Evolutionary conservation across 495 filamentous ascomycete genomes (phyloP), one percentile per base, ranked within the genome.

Genomic region (Terfezia boudieri): DNA sequence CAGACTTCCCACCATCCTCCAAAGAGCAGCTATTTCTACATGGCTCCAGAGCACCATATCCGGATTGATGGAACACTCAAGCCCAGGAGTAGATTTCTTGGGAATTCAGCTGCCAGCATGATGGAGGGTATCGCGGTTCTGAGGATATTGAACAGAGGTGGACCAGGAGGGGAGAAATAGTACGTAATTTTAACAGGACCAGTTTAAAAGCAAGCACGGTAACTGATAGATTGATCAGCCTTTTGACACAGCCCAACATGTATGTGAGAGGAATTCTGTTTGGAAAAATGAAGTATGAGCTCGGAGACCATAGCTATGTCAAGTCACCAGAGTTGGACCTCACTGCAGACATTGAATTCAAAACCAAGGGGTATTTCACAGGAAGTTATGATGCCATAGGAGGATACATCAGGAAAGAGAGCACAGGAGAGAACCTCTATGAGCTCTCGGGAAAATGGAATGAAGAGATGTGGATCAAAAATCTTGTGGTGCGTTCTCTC

Each of bases 261-360:
- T 99, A 99, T 67, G 92, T 89, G 37, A 78, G 90, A 55, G 90
- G 90, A 23, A 96, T 99, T 55, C 71, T 99, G 11, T 95, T 99
- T 62, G 90, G 90, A 20, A 96, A 94, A 68, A 96, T 99, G 90
- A 95, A 94, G 68, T 99, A 96, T 68, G 90, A 99, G 69, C 76
- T 99, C 17, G 90, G 90, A 38, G 90, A 99, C 66, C 88, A 94
- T 70, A 92, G 87, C 68, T 85, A 82, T 60, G 83, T 96, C n/a
- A 76, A 79, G 56, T 99, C 89, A 67, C 83, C 90, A 1, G 92
- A 96, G 66, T 71, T 82, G 26, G 78, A 83, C 46, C 71, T 96
- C 12, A 73, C 77, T n/a, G 87, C 87, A 57, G 90, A 96, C 65
- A 80, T 99, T 55, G 90, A 99, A 58, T 99, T 99, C 71, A 99